Base-by-base conservation (phyloP, 2,329 filamentous ascomycete species). In the Botrytis hyacinthi region DNA sequence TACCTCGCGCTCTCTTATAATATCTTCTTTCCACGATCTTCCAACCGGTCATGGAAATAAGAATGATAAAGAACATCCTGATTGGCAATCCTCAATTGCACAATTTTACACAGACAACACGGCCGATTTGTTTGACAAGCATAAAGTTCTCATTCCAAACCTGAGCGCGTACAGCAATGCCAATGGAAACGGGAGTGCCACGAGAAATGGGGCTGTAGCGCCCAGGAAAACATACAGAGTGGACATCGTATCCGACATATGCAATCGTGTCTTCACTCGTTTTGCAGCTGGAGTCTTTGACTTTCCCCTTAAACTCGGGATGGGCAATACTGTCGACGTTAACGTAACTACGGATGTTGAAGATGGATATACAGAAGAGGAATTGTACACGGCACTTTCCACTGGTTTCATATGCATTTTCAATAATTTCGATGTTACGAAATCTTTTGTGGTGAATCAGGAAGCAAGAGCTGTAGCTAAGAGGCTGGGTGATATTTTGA, bases 391-490 rank as follows among this genome's bases (percentile, higher is more conserved):
- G 12, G 35, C 81, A 4, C 85, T 94, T 40, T 85, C 90, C 0
- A 85, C 89, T 22, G 87, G 94, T 68, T 93, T 90, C 79, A 85
- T 86, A 18, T 86, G 87, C 79, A 85, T 93, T 75, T 91, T 92
- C 84, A 86, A 90, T 78, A 74, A 76, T 46, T 88, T 90, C 10
- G 90, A 95, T 76, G 86, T 88, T 0, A 87, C 86, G 76, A 91
- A 90, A 82, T 89, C 86, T 6, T 72, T 72, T 16, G 87, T 88
- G 8, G 83, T 93, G 73, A 86, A 86, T 44, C 86, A 89, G 77
- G 87, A 86, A 18, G 88, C 88, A 3, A 85, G 85, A 75, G 85
- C 88, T 29, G 83, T 91, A 8, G 84, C 88, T 0, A 82, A 85
- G 69, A 87, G 90, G 80, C 83, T 94, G 0, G 90, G 89, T 3